These are phyloP conservation scores for Aspergillus saccharolyticus DNA, from an alignment of 495 filamentous ascomycete species.

Conservation along the genomic window DNA sequence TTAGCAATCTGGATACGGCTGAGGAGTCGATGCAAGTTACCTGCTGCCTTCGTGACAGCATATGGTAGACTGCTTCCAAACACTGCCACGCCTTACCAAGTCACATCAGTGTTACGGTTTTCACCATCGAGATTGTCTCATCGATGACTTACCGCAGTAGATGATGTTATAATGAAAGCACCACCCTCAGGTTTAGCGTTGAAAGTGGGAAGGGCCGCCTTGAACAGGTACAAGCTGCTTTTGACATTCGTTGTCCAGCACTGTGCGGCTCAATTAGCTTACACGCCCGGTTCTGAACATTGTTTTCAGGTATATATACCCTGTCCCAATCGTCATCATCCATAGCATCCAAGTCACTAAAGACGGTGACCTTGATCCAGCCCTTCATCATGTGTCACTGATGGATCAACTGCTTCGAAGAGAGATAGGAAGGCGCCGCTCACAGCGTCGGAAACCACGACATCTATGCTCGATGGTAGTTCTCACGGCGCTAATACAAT, in stretches of 20 bases:
- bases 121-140: conserved; percentile 5
- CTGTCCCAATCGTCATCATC: conserved; percentile 67
- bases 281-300: neutral
- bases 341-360: conserved; percentile 59
- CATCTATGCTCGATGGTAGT: conserved; percentile 58
- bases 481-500: conserved; percentile 50
- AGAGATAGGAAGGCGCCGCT: conserved; percentile 17
- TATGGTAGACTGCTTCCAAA: conserved; percentile 61
- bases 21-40: conserved; percentile 20
- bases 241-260: conserved; percentile 70
- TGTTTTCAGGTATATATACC: conserved; percentile 26
- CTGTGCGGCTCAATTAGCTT: conserved; percentile 25
- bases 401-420: neutral
- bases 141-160: conserved; percentile 44
- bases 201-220: conserved; percentile 59
- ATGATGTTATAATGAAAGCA: conserved; percentile 63
- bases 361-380: conserved; percentile 61
- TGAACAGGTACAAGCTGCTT: conserved; percentile 56
- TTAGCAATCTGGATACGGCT: conserved; percentile 6
- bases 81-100: conserved; percentile 36
- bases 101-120: neutral
- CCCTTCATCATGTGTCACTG: conserved; percentile 38
- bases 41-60: conserved; percentile 60
- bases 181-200: conserved; percentile 66
- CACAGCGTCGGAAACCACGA: conserved; percentile 68